Evolutionary conservation across 352 stramenopile species (phyloP), one percentile per base, ranked within the genome.

Genomic region (Nothophytophthora sp.): DNA sequence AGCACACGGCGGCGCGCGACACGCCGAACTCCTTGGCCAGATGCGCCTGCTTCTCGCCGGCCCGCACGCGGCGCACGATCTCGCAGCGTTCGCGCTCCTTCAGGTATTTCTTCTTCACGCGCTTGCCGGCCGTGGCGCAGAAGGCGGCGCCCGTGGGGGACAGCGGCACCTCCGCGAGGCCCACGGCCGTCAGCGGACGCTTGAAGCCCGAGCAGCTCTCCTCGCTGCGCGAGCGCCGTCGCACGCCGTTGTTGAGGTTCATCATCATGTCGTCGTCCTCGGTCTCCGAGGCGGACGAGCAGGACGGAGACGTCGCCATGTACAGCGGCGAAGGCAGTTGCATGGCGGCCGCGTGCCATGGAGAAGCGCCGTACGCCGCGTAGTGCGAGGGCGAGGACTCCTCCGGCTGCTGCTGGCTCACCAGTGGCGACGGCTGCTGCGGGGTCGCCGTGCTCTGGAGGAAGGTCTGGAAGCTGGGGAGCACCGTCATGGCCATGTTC

Each of bases 21-120:
- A 86, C 75, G 25, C 70, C 70, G 39, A 79, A 87, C 55, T 87
- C 76, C 52, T 87, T 87, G 39, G 76, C 76, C 23, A 87, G 50
- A 46, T 84, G 67, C 5, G 76, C 67, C 43, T 87, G 76, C 56
- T 82, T 84, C 55, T 84, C 76, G 11, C 76, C 76, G 7, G 57
- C 63, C n/a, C 61, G 65, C 50, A 85, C 68, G 33, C 76, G 73
- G 23, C 68, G 71, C 55, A 87, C 69, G 45, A 87, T 87, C 59
- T 85, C 73, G 49, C 68, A 81, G 39, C 76, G 76, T 50, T 87
- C 71, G 30, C 51, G 55, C 43, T 87, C 76, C 60, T 83, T 82
- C 11, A 87, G 61, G 61, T 87, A 87, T 65, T 83, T 86, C 63
- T 86, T 86, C 69, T 86, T 82, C 13, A 48, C 52, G 47, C 69